Conservation (phyloP, 352 stramenopile genomes). For the Pythium grandisporangium region DNA sequence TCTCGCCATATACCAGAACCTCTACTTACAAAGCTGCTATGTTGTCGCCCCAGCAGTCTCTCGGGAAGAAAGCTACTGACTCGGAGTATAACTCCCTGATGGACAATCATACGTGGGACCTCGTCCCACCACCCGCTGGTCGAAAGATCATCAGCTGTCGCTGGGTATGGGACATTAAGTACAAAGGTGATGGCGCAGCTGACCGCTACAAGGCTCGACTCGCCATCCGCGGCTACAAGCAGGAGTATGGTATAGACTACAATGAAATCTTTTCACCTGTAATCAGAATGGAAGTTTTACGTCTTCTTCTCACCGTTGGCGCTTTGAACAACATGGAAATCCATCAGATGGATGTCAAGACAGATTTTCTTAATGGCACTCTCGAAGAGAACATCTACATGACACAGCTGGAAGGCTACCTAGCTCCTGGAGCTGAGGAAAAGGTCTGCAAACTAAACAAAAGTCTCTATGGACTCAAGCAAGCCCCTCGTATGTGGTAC, state of each 20-base stretch:
- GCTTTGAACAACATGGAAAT: neutral
- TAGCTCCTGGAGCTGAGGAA: neutral
- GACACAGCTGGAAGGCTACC: neutral
- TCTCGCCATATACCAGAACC: no score
- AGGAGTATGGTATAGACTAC: constrained; percentile 3
- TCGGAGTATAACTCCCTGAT: no score
- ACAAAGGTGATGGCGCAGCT: neutral
- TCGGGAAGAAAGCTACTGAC: no score
- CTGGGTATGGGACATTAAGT: constrained; percentile 2
- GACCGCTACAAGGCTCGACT: constrained; percentile 3
- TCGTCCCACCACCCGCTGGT: neutral
- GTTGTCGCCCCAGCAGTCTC: no score
- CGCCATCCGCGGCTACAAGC: constrained; percentile 1
- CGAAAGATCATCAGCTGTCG: neutral
- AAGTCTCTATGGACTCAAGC: constrained; percentile 1
- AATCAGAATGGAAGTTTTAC: neutral
- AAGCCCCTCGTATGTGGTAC: constrained; percentile 1
- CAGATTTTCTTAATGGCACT: constrained; percentile 1
- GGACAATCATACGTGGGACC: neutral
- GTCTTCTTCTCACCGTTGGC: neutral
- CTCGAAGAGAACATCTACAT: constrained; percentile 1
- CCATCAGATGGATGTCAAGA: constrained; percentile 1
- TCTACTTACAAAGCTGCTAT: no score
- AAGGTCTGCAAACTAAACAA: neutral
- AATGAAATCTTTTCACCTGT: constrained; percentile 4